Conservation (phyloP, 768 basidiomycete species). For the Serendipita vermifera region DNA sequence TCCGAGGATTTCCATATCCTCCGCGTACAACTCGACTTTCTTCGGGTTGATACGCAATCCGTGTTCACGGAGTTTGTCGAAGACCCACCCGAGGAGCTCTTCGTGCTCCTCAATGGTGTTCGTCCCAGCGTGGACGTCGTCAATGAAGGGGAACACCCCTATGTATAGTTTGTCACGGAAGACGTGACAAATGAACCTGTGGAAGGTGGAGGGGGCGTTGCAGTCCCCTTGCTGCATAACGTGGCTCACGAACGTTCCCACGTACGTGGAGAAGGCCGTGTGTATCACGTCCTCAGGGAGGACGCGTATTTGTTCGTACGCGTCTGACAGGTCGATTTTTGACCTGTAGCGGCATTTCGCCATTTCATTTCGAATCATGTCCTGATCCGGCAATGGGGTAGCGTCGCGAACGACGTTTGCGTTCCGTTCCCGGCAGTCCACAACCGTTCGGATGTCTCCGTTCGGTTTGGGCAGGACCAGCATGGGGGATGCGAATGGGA, state of each 20-base stretch:
- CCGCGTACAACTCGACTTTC: conserved; percentile 27
- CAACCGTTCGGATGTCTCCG: conserved; percentile 22
- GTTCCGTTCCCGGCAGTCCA: conserved; percentile 18
- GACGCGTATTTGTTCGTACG: conserved; percentile 33
- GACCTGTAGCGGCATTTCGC: conserved; percentile 24
- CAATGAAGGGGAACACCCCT: conserved; percentile 33
- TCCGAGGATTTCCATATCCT: conserved; percentile 27
- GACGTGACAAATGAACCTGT: conserved; percentile 31
- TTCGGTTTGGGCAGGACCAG: conserved; percentile 21
- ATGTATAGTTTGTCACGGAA: conserved; percentile 28
- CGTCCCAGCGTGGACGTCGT: conserved; percentile 33
- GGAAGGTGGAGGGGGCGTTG: conserved; percentile 35
- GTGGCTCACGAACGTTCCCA: conserved; percentile 28
- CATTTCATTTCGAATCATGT: conserved; percentile 23
- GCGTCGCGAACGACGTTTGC: conserved; percentile 18
- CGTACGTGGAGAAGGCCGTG: conserved; percentile 26
- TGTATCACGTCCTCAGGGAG: conserved; percentile 22
- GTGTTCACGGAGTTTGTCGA: conserved; percentile 21
- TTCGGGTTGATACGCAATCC: conserved; percentile 24
- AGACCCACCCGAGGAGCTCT: conserved; percentile 23
- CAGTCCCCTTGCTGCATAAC: conserved; percentile 36
- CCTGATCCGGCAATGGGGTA: conserved; percentile 21
- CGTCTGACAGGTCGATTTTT: conserved; percentile 31
- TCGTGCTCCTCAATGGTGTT: conserved; percentile 28
- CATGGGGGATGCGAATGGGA: conserved; percentile 25